Evolutionary conservation across 352 stramenopile species (phyloP), one percentile per base, ranked within the genome.

Genomic region (Pythium phragmitis): DNA sequence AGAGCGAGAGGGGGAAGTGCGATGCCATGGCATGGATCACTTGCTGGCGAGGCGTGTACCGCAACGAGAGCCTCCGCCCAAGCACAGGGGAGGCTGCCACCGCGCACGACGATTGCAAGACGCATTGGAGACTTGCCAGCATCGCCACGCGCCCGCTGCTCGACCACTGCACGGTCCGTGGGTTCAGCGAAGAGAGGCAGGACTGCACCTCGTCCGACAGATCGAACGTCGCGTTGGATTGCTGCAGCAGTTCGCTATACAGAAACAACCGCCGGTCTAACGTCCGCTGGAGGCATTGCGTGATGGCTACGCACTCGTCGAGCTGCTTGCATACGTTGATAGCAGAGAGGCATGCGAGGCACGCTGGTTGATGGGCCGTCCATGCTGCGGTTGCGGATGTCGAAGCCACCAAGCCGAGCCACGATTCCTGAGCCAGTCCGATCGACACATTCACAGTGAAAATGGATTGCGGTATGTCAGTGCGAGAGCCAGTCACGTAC

Each of bases 291-390:
- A 65, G 56, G 36, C 64, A 70, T 17, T 54, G 28, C 16, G 34
- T 45, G n/a, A 70, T 65, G 2, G 57, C 34, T 13, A 23, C 23
- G 37, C 64, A 70, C 33, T 70, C 64, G 12, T 41, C 19, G 11
- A 47, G 41, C 17, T 60, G 50, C 9, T n/a, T 48, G 28, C 64
- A 70, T 3, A 6, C 28, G 3, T 61, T 37, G 12, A 70, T 48
- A 3, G 14, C 4, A 1, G 33, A 12, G 7, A 46, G 26, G 46
- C 64, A 70, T 13, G 30, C n/a, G 13, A 43, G 26, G 19, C 57
- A 66, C 34, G 48, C 19, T 3, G 54, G 48, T n/a, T 63, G 62
- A 8, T 21, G 4, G 5, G 12, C n/a, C 13, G 33, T 17, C 62
- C 62, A 63, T 7, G 21, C n/a, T 3, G 17, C 26, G 17, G 17